Evolutionary conservation across 2,329 filamentous ascomycete genomes (phyloP), one percentile per base, ranked within the genome.

Genomic region (Acrocalymma vagum): DNA sequence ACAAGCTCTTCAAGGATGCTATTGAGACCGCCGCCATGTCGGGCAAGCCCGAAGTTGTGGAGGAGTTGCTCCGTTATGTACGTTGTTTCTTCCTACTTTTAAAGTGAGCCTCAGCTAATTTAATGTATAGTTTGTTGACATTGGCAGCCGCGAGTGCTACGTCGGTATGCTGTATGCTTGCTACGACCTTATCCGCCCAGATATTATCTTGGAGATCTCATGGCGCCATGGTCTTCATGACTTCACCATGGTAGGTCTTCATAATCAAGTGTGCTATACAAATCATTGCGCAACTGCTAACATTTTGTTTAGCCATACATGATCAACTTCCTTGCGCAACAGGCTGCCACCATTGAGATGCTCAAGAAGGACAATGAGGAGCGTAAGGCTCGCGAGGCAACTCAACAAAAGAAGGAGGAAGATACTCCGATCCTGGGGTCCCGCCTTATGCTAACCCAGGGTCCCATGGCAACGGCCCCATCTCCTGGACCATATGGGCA

Each of bases 101-200:
- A n/a, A 29, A 9, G 33, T 4, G 11, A 29, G 32, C 31, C 34
- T 27, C 46, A 42, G 45, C 72, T 78, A 66, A 78, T 32, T 50
- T 14, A 14, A 24, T 14, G 9, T 40, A 2, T 68, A 97, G 93
- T 99, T 99, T 61, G 94, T 99, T 64, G 94, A 99, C 67, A 96
- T 99, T 74, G 94, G 95, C 61, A 96, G 93, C 79, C 91, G 93
- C 50, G 94, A 99, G 72, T 99, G 94, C 81, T 99, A 96, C 69
- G 94, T 96, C n/a, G 95, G 92, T 67, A 99, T 99, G 92, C 82
- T 99, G 32, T 99, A 99, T 68, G 87, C 95, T 36, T 99, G 94
- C 80, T 96, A 99, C 74, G 94, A 97, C 45, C 87, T 99, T 48
- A 92, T 99, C 58, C 90, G 90, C 13, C 87, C 95, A 3, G 91